A percentile compares a stretch with the other conserved stretches of the same genome.
phyloP scores from a whole-genome alignment of 2,329 filamentous ascomycete genomes.

The Tolypocladium endophyticum region DNA sequence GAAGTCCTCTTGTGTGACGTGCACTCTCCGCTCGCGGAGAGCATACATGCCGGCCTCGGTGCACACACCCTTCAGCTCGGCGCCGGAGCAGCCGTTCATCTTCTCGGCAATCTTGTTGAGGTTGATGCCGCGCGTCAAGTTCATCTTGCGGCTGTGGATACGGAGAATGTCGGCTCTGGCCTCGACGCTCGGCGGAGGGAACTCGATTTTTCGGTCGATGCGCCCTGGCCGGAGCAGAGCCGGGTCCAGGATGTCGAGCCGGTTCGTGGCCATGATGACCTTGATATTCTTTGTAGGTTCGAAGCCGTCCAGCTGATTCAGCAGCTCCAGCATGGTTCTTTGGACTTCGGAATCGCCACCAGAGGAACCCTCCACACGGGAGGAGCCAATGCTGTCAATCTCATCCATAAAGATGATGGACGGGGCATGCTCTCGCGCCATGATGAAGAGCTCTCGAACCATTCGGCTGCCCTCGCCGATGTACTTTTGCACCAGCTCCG shows the following conservation, averaged over 20 bases:
- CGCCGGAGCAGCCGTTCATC: constrained; percentile 98
- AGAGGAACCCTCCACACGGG: constrained; percentile 88
- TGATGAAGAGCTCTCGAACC: constrained; percentile 98
- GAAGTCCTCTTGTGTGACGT: constrained; percentile 98
- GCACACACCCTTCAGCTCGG: constrained; percentile 96
- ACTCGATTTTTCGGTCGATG: constrained; percentile 98
- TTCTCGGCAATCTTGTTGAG: constrained; percentile 98
- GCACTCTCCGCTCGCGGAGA: constrained; percentile 84
- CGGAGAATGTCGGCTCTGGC: constrained; percentile 94
- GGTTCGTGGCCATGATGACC: constrained; percentile 99
- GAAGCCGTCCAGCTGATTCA: constrained; percentile 97
- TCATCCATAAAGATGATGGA: constrained; percentile 99
- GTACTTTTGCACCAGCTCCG: constrained; percentile 96
- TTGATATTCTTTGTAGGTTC: constrained; percentile 99
- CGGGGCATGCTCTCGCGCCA: constrained; percentile 95
- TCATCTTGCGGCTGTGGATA: constrained; percentile 98
- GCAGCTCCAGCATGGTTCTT: constrained; percentile 93
- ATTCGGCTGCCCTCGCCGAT: constrained; percentile 97
- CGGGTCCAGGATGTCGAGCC: constrained; percentile 92
- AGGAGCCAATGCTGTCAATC: constrained; percentile 97
- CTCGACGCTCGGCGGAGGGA: constrained; percentile 92
- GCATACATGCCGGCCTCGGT: constrained; percentile 99
- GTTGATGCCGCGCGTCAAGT: constrained; percentile 94
- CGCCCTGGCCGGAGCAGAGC: constrained; percentile 90
- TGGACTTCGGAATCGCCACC: constrained; percentile 97